Base-by-base conservation (phyloP, 495 filamentous ascomycete species). In the Amniculicola lignicola region DNA sequence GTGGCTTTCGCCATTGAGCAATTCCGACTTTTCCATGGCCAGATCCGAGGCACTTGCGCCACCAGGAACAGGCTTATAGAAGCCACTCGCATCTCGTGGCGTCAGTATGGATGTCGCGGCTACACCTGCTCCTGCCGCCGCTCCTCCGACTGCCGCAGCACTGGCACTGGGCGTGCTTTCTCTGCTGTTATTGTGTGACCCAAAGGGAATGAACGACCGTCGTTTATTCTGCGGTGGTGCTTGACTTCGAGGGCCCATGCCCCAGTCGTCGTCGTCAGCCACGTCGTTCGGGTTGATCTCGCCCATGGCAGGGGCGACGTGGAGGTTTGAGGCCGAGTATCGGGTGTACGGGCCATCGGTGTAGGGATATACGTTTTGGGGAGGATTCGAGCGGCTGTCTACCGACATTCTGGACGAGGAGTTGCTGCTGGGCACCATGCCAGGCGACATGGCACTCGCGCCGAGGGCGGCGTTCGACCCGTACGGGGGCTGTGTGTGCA, bases 211-310 rank as follows among this genome's bases (percentile, higher is more conserved):
- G 57, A 80, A 77, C 24, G 80, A 83, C 40, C 61, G 69, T 46
- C 70, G 68, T 38, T 63, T 68, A 21, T 68, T 72, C 67, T 66
- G 72, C 59, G 54, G 72, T 56, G 57, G 75, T 60, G 60, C 70
- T 22, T 27, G 18, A n/a, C n/a, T n/a, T n/a, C n/a, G n/a, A 51
- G 47, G 53, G 14, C 51, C 67, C 41, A 90, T 77, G 3, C 85
- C 88, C 58, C 58, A 61, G 57, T 95, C 90, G 61, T 95, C 90
- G 6, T 85, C 89, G 62, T 96, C 90, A 2, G 78, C 82, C 48
- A 94, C 90, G 1, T 84, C 83, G 55, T 86, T 80, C 0, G 89
- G 89, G 64, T 95, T 84, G 44, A 94, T 83, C 15, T 74, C 72
- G 14, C 77, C 73, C 5, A 70, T 77, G 72, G 53, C 54, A 69